Evolutionary conservation across 305 asterid species (phyloP).

Genomic region (Withania somnifera): DNA sequence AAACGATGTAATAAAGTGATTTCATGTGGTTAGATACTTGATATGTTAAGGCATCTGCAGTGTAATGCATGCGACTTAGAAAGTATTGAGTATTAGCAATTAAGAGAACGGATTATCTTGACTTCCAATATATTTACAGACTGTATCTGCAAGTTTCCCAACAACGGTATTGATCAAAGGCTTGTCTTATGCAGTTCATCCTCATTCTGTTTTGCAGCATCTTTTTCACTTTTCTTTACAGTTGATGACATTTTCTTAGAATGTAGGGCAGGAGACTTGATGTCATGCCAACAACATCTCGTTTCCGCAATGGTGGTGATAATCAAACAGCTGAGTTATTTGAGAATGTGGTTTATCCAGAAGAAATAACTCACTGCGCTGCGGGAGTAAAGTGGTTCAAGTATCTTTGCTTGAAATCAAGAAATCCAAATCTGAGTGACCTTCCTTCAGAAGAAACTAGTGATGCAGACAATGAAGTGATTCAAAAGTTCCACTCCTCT

Average conservation of each 20-base stretch:
- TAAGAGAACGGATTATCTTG: background rate
- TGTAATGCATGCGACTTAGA: background rate
- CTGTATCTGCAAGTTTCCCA: background rate
- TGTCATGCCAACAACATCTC: slow-evolving; percentile 88
- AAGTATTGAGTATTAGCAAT: background rate
- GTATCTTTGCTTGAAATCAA: slow-evolving; percentile 46
- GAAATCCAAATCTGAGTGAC: slow-evolving; percentile 13
- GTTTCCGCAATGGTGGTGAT: slow-evolving; percentile 85
- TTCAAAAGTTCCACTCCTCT: slow-evolving; percentile 52
- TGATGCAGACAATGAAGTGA: slow-evolving; percentile 23
- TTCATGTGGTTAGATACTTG: background rate
- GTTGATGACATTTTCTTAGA: background rate
- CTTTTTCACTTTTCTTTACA: background rate
- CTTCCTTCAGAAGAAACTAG: slow-evolving; percentile 11
- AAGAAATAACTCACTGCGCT: slow-evolving; percentile 89
- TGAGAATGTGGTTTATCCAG: slow-evolving; percentile 82
- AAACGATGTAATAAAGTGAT: background rate
- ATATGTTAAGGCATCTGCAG: background rate
- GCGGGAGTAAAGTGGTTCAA: slow-evolving; percentile 93
- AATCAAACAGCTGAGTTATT: slow-evolving; percentile 64
- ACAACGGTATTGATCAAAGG: background rate
- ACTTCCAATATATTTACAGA: background rate
- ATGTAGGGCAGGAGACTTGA: slow-evolving; percentile 92
- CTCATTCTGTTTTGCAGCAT: background rate
- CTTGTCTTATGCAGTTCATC: background rate